Conservation (phyloP, 2,329 filamentous ascomycete species). For the Arthrobotrys megalospora region DNA sequence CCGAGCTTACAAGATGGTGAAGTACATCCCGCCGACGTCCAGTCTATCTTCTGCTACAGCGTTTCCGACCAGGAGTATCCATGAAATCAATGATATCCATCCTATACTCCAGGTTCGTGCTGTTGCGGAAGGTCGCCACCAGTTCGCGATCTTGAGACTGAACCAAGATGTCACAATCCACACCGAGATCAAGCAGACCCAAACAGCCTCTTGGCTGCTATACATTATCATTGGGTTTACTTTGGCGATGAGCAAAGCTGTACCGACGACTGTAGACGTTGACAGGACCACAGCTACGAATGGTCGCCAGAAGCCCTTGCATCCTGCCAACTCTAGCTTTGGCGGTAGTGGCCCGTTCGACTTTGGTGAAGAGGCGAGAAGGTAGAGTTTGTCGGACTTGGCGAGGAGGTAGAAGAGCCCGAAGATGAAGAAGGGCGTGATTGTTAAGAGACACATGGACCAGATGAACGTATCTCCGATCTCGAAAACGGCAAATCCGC, state of each 20-base stretch:
- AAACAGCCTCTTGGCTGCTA: slow-evolving; percentile 88
- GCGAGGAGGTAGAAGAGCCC: slow-evolving; percentile 78
- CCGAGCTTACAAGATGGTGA: slow-evolving; percentile 69
- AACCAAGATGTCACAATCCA: slow-evolving; percentile 89
- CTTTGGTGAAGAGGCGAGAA: slow-evolving; percentile 72
- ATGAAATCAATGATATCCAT: slow-evolving; percentile 85
- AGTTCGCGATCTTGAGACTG: slow-evolving; percentile 82
- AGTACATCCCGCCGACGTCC: slow-evolving; percentile 82
- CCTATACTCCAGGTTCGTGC: slow-evolving; percentile 84
- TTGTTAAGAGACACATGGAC: slow-evolving; percentile 85
- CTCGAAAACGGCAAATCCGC: slow-evolving; percentile 81
- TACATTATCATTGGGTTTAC: slow-evolving; percentile 93
- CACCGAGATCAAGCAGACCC: slow-evolving; percentile 86
- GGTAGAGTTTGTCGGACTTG: slow-evolving; percentile 86
- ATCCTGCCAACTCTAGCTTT: slow-evolving; percentile 70
- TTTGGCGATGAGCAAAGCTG: slow-evolving; percentile 83
- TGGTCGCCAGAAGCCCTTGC: slow-evolving; percentile 86
- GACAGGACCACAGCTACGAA: slow-evolving; percentile 81
- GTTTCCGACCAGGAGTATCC: slow-evolving; percentile 79
- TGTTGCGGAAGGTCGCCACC: slow-evolving; percentile 85
- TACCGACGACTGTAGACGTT: slow-evolving; percentile 77
- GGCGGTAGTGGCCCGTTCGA: slow-evolving; percentile 69
- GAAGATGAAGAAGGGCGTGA: slow-evolving; percentile 81
- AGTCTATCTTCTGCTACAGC: slow-evolving; percentile 83
- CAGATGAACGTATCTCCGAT: slow-evolving; percentile 89